Conservation (phyloP, 2,329 filamentous ascomycete species). For the Hypoxylon rubiginosum region DNA sequence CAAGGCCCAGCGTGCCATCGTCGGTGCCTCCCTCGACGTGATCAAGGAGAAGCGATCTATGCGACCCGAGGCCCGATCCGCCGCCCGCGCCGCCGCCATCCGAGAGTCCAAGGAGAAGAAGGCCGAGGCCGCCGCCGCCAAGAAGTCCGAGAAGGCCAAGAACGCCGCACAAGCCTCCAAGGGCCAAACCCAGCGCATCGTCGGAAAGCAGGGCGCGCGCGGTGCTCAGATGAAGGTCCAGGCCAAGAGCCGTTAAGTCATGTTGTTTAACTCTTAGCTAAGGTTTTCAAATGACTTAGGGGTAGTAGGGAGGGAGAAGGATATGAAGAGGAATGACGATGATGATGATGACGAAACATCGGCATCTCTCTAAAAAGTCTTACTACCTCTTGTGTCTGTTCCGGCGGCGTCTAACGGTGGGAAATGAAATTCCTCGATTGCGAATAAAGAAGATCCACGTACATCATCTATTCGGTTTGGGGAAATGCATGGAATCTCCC, state of each 20-base stretch:
- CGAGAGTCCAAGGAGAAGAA: slow-evolving; percentile 99
- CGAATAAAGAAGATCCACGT: slow-evolving; percentile 42
- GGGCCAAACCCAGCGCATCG: slow-evolving; percentile 83
- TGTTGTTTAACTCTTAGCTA: neutral
- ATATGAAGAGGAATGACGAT: slow-evolving; percentile 34
- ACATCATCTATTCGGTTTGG: slow-evolving; percentile 46
- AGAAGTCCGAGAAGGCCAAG: slow-evolving; percentile 99
- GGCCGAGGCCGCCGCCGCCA: slow-evolving; percentile 84
- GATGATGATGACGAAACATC: slow-evolving; percentile 34
- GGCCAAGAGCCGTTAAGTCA: slow-evolving; percentile 84
- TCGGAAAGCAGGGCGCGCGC: slow-evolving; percentile 98
- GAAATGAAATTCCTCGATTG: slow-evolving; percentile 50
- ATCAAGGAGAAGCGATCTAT: slow-evolving; percentile 98
- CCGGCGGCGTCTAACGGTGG: slow-evolving; percentile 54
- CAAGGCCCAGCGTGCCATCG: slow-evolving; percentile 98
- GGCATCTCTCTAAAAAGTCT: slow-evolving; percentile 19
- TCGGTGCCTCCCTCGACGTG: slow-evolving; percentile 98
- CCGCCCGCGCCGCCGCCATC: slow-evolving; percentile 90
- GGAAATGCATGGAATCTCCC: slow-evolving; percentile 49
- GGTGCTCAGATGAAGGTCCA: slow-evolving; percentile 88
- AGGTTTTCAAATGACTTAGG: slow-evolving; percentile 14
- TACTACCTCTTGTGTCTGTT: slow-evolving; percentile 41
- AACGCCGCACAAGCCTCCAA: slow-evolving; percentile 78
- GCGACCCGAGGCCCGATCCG: slow-evolving; percentile 95
- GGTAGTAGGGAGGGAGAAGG: slow-evolving; percentile 33